A percentile compares a stretch with the other conserved stretches of the same genome.
These are phyloP conservation scores for Carallia pectinifolia DNA, from an alignment of 345 rosid genomes.

Conservation along the genomic window DNA sequence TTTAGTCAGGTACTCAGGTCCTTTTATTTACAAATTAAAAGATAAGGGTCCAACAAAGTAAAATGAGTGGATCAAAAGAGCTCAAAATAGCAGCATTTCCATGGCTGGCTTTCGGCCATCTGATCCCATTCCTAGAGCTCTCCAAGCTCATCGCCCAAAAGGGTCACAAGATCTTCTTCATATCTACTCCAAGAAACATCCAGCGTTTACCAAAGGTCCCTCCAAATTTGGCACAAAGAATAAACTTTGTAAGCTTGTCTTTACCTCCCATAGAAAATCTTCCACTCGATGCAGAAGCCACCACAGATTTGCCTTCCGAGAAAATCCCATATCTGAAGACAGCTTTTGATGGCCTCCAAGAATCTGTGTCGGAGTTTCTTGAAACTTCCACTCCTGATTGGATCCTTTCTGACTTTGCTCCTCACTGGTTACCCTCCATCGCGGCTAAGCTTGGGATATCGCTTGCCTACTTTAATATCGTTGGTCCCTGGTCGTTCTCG, in stretches of 20 bases:
- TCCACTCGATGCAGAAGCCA: constrained; percentile 29
- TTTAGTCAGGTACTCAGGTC: too few species aligned
- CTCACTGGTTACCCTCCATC: too few species aligned
- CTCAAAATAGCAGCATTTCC: constrained; percentile 15
- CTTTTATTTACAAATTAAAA: too few species aligned
- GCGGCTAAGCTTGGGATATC: too few species aligned
- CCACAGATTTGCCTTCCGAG: constrained; percentile 34
- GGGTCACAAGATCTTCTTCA: constrained; percentile 1
- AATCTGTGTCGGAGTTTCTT: constrained; percentile 3
- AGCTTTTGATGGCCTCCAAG: constrained; percentile 39
- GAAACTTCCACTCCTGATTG: too few species aligned
- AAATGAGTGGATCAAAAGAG: constrained; percentile 6
- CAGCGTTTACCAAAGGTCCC: constrained; percentile 32
- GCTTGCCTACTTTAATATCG: too few species aligned
- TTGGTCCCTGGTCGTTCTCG: too few species aligned
- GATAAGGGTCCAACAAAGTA: too few species aligned
- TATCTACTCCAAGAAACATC: background rate
- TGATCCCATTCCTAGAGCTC: background rate
- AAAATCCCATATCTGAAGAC: constrained; percentile 27
- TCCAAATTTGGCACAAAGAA: constrained; percentile 16
- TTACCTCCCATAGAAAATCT: constrained; percentile 9
- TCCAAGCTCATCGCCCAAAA: background rate
- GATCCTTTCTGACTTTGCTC: too few species aligned
- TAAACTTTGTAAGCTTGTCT: constrained; percentile 12
- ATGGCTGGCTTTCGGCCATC: background rate